These are phyloP conservation scores for Leucocoprinus leucothites DNA, from an alignment of 768 basidiomycete genomes.

Conservation along the genomic window DNA sequence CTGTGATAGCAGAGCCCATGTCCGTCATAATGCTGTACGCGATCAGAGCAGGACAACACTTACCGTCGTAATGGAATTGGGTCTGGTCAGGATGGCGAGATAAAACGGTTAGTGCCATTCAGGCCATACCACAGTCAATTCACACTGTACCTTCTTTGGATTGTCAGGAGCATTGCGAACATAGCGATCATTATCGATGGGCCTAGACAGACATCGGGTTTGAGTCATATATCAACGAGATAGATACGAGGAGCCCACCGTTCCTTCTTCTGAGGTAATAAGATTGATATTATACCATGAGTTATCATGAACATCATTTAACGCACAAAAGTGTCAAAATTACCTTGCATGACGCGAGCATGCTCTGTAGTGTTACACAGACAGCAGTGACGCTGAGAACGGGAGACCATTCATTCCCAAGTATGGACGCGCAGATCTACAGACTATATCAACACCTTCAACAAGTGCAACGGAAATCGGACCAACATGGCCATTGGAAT, in stretches of 20 bases:
- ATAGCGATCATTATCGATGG: slow-evolving; percentile 82
- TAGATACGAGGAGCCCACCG: slow-evolving; percentile 40
- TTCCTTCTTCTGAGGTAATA: slow-evolving; percentile 55
- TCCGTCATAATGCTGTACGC: neutral
- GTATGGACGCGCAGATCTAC: slow-evolving; percentile 87
- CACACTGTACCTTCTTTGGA: slow-evolving; percentile 71
- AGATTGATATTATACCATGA: neutral
- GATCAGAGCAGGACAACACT: slow-evolving; percentile 16
- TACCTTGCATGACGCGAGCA: slow-evolving; percentile 92
- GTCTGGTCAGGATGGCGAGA: slow-evolving; percentile 42
- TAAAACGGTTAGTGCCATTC: neutral
- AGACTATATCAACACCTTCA: neutral
- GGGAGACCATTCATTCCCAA: slow-evolving; percentile 88
- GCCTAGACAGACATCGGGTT: slow-evolving; percentile 38
- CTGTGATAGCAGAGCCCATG: slow-evolving; percentile 25
- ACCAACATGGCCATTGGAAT: slow-evolving; percentile 83
- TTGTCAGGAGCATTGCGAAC: slow-evolving; percentile 75
- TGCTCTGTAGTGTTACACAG: slow-evolving; percentile 85
- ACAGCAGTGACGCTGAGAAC: slow-evolving; percentile 81
- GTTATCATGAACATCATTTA: neutral
- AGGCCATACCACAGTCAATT: neutral
- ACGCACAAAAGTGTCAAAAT: neutral
- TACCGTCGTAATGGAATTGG: slow-evolving; percentile 80
- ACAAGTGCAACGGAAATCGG: neutral
- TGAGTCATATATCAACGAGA: neutral